These are phyloP conservation scores for Ceratocystis cubensis DNA, from an alignment of 2,329 filamentous ascomycete genomes.

Conservation along the genomic window DNA sequence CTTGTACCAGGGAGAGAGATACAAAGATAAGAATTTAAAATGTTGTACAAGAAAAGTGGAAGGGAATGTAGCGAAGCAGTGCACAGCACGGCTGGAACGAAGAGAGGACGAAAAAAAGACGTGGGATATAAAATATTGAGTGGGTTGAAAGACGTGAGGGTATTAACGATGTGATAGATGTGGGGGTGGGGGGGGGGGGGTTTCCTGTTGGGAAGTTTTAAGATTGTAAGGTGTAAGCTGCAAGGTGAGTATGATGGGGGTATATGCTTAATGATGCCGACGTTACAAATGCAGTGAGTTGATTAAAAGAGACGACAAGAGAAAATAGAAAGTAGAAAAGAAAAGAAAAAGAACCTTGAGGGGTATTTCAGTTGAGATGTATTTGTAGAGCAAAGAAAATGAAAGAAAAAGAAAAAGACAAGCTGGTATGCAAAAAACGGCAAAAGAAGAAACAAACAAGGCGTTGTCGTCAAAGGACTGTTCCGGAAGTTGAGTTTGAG, in stretches of 20 bases:
- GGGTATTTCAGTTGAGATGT: background rate
- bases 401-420: background rate
- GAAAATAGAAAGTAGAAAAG: slow-evolving; percentile 1
- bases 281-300: background rate
- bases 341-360: background rate
- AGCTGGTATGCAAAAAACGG: background rate
- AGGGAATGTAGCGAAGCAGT: background rate
- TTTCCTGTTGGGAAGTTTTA: background rate
- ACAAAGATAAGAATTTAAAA: background rate
- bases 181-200: background rate
- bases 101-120: background rate
- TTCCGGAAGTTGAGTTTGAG: background rate
- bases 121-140: background rate
- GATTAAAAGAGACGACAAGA: background rate
- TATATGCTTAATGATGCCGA: slow-evolving; percentile 7
- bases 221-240: background rate
- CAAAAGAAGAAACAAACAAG: slow-evolving; percentile 4
- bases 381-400: background rate
- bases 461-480: background rate
- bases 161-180: background rate
- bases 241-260: background rate
- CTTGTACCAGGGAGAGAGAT: background rate
- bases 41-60: background rate
- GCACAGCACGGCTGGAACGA: slow-evolving; percentile 7
- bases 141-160: background rate